Base-by-base conservation (phyloP, 2,329 filamentous ascomycete species). In the Phyllosticta citrichinensis region DNA sequence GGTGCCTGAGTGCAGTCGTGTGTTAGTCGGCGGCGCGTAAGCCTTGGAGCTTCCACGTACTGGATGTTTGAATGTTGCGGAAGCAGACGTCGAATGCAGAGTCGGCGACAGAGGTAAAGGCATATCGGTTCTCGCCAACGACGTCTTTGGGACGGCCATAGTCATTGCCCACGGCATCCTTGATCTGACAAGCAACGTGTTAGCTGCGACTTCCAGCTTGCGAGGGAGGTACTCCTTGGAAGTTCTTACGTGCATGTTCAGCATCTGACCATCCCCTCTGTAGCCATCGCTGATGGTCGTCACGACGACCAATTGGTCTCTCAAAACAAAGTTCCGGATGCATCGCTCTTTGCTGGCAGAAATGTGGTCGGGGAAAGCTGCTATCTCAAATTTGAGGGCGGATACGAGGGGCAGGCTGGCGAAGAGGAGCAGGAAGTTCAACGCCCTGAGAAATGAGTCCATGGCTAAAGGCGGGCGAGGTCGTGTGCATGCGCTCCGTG, bases 81-180 rank as follows among this genome's bases (percentile, higher is more conserved):
- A 97, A 96, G 82, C 93, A 99, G 58, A 99, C 90, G 71, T 97
- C 93, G 71, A 99, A 97, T 10, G 91, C 89, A 35, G 90, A 89
- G 76, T 97, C 92, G 57, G 87, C 87, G 73, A 94, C 89, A 47
- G 92, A 91, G 55, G 93, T 97, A 75, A 99, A 99, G 57, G 93
- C 90, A 74, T 91, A 92, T 73, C 93, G 86, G 75, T 89, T 88
- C 79, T 97, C 92, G 75, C 94, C 94, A 17, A 86, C 88, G 63
- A 97, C 85, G 71, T 99, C 92, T 77, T 88, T 93, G 58, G 94
- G 91, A 64, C 86, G 85, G 72, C 89, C 91, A 77, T 97, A 97
- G 76, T 97, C 91, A 78, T 99, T 99, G 72, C 92, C 93, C 68
- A 96, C 85, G 17, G 91, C 87, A 77, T 99, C 94, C 75, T 88